Percentiles rank a stretch among this genome's conserved stretches.
phyloP scores from a whole-genome alignment of 2,329 filamentous ascomycete genomes.

The Diaporthe citriasiana region DNA sequence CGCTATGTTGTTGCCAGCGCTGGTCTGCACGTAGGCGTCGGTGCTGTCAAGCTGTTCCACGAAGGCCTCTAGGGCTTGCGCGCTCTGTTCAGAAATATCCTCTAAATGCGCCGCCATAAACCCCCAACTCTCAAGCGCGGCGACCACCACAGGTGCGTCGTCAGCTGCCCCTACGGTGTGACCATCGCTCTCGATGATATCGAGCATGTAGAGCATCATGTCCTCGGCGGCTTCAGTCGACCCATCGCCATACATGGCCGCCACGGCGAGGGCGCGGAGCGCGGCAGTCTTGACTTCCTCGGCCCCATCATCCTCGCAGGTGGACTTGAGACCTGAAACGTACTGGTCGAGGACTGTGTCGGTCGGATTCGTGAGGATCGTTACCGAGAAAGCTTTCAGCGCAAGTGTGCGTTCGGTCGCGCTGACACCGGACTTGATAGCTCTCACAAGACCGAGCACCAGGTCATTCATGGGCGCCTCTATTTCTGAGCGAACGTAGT shows the following conservation, averaged over 20 bases:
- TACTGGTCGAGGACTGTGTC: conserved; percentile 76
- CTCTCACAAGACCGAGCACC: conserved; percentile 75
- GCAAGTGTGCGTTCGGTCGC: conserved; percentile 79
- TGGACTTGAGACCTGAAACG: conserved; percentile 69
- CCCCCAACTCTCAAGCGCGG: conserved; percentile 83
- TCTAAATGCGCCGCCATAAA: conserved; percentile 84
- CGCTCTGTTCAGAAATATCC: conserved; percentile 79
- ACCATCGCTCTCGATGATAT: conserved; percentile 86
- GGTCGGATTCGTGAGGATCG: conserved; percentile 76
- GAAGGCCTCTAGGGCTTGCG: conserved; percentile 82
- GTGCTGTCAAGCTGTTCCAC: conserved; percentile 87
- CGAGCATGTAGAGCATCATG: conserved; percentile 80
- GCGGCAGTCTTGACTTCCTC: conserved; percentile 77
- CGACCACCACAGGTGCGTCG: conserved; percentile 77
- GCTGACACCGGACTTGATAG: conserved; percentile 77
- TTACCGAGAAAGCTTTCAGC: conserved; percentile 79
- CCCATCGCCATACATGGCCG: conserved; percentile 82
- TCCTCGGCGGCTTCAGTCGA: conserved; percentile 77
- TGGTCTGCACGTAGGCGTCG: conserved; percentile 80
- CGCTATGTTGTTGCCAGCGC: conserved; percentile 84
- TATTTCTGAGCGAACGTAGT: conserved; percentile 76
- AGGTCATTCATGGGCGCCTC: conserved; percentile 72
- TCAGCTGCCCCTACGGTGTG: conserved; percentile 79
- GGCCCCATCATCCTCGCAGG: conserved; percentile 79
- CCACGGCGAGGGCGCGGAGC: conserved; percentile 81